A percentile compares a stretch with the other conserved stretches of the same genome.
Evolutionary conservation across 129 eudicot genomes (phyloP).

Genomic region (Flaveria sonorensis): DNA sequence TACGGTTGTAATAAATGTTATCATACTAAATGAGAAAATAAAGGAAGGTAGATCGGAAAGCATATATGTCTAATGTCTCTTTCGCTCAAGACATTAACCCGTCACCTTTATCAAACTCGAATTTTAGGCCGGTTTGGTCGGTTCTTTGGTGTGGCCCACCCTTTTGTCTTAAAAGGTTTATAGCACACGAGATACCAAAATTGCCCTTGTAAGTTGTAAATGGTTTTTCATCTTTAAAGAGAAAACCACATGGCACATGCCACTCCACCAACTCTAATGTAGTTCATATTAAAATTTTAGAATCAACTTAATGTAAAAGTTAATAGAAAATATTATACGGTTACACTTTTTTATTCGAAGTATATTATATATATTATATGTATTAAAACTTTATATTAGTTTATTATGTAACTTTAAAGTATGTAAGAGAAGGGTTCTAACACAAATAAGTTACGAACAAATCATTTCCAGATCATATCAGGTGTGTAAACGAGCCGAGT

Average conservation of each 20-base stretch:
- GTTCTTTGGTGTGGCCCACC: slow-evolving; percentile 34
- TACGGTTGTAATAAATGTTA: background rate
- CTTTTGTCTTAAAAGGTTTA: slow-evolving; percentile 30
- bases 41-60: slow-evolving; percentile 32
- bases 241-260: background rate
- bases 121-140: slow-evolving; percentile 51
- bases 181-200: slow-evolving; percentile 19
- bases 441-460: too few relatives aligned
- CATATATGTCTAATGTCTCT: slow-evolving; percentile 21
- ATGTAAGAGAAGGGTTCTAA: too few relatives aligned
- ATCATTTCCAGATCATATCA: too few relatives aligned
- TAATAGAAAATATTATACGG: background rate
- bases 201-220: background rate
- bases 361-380: too few relatives aligned
- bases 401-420: too few relatives aligned
- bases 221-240: background rate
- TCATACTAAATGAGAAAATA: slow-evolving; percentile 17
- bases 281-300: background rate
- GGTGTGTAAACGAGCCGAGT: too few relatives aligned
- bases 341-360: background rate
- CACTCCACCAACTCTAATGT: background rate
- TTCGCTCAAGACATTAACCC: slow-evolving; percentile 31
- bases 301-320: background rate
- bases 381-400: too few relatives aligned
- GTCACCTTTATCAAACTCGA: slow-evolving; percentile 39